A percentile compares a stretch with the other conserved stretches of the same genome.
Evolutionary conservation across 129 eudicot genomes (phyloP).

Genomic region (Flaveria brownii): DNA sequence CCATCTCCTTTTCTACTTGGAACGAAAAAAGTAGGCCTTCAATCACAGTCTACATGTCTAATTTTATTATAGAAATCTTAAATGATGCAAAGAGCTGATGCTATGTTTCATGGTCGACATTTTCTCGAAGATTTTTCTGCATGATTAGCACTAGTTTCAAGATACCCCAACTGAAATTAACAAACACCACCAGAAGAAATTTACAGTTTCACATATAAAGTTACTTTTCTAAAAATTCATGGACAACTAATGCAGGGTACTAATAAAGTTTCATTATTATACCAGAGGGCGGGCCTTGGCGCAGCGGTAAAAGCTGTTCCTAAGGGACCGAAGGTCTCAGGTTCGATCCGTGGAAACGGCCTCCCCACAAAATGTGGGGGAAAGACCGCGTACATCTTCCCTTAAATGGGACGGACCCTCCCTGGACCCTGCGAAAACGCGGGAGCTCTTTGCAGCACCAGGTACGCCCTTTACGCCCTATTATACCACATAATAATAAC

Average conservation of each 20-base stretch:
- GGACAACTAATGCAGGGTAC: neutral
- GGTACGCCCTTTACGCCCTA: too few relatives aligned
- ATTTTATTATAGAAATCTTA: neutral
- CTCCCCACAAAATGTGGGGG: too few relatives aligned
- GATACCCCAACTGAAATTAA: neutral
- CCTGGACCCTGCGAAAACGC: too few relatives aligned
- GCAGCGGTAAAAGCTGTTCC: too few relatives aligned
- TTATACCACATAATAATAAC: neutral
- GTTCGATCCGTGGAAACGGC: too few relatives aligned
- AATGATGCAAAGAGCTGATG: constrained; percentile 3
- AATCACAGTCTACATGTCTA: neutral
- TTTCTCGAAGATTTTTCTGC: neutral
- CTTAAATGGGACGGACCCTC: too few relatives aligned
- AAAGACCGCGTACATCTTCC: too few relatives aligned
- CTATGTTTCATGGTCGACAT: constrained; percentile 1
- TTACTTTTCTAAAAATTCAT: too few relatives aligned
- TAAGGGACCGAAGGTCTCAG: too few relatives aligned
- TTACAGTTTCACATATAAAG: neutral
- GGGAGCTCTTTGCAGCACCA: too few relatives aligned
- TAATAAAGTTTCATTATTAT: neutral
- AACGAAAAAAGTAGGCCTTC: neutral
- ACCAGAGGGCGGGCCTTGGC: too few relatives aligned
- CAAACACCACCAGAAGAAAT: neutral
- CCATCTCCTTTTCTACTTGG: constrained; percentile 4
- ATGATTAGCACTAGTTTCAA: neutral